Evolutionary conservation across 2,329 filamentous ascomycete species (phyloP).

Genomic region (Truncatella angustata): DNA sequence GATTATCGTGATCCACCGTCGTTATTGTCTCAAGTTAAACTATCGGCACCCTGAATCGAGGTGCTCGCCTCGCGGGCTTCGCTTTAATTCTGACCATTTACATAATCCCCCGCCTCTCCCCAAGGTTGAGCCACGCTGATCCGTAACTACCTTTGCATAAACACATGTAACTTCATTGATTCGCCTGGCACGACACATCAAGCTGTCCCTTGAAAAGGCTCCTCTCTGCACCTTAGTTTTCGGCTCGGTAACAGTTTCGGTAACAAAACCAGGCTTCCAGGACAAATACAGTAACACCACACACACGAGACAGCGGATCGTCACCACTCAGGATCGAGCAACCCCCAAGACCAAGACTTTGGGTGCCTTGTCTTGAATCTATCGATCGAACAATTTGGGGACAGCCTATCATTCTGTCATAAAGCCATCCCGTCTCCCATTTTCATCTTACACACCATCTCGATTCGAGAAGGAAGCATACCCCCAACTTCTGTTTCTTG

Average conservation of each 20-base stretch:
- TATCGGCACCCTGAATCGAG: neutral
- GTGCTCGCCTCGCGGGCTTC: neutral
- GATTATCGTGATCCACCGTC: neutral
- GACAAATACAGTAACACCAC: conserved; percentile 3
- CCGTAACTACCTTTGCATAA: too few species aligned
- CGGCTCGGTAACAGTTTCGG: neutral
- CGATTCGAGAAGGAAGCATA: conserved; percentile 1
- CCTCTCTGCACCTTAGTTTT: neutral
- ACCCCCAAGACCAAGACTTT: neutral
- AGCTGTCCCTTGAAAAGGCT: neutral
- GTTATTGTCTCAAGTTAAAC: neutral
- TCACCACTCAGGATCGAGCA: conserved; percentile 2
- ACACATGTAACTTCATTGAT: neutral
- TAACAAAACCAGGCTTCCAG: neutral
- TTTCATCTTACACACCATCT: conserved; percentile 7
- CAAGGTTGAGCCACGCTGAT: neutral
- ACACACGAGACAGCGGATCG: conserved; percentile 6
- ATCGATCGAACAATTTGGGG: conserved; percentile 9
- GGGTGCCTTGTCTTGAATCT: conserved; percentile 12
- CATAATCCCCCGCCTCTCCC: neutral
- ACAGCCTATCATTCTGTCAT: conserved; percentile 4
- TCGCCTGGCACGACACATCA: neutral
- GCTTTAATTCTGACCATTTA: neutral
- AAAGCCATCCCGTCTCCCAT: conserved; percentile 1
- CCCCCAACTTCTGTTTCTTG: conserved; percentile 5